A percentile compares a stretch with the other conserved stretches of the same genome.
Conservation (phyloP, 306 rosid species). For the Malus orientalis region DNA sequence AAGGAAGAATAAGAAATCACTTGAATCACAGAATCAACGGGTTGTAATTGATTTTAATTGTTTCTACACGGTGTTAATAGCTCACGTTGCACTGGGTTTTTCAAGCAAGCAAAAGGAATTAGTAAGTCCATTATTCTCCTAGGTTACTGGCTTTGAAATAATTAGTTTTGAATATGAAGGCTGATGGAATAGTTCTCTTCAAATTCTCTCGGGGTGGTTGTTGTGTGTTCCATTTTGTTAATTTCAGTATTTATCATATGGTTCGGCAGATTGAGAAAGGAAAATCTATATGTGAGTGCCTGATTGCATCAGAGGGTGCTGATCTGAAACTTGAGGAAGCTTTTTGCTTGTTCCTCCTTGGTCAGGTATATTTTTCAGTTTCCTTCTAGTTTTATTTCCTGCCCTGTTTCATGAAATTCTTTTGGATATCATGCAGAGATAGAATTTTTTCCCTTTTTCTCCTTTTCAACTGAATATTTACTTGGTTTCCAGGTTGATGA, state of each 20-base stretch:
- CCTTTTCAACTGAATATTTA: not conserved
- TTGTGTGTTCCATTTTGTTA: not conserved
- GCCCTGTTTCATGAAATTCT: conserved; percentile 12
- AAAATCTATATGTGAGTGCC: conserved; percentile 75
- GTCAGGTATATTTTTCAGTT: conserved; percentile 45
- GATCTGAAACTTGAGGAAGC: conserved; percentile 87
- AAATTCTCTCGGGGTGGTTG: not conserved
- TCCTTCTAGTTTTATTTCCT: not conserved
- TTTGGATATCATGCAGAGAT: conserved; percentile 12
- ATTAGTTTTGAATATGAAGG: not conserved
- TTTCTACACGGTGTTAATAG: conserved; percentile 62
- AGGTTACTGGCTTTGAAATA: not conserved
- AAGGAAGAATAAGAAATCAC: conserved; percentile 86
- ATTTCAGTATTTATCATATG: conserved; percentile 7
- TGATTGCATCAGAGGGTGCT: conserved; percentile 69
- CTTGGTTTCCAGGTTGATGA: conserved; percentile 61
- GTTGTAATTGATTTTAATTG: conserved; percentile 72
- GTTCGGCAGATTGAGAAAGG: conserved; percentile 62
- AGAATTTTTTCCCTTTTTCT: conserved; percentile 7
- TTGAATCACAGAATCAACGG: conserved; percentile 90
- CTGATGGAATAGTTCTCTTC: not conserved
- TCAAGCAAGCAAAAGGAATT: conserved; percentile 70
- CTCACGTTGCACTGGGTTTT: conserved; percentile 87
- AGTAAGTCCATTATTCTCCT: conserved; percentile 45
- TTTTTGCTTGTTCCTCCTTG: conserved; percentile 74